Percentiles rank a stretch among this genome's conserved stretches.
Conservation (phyloP, 805 yeast genomes). For the Saccharomycopsis selenospora region DNA sequence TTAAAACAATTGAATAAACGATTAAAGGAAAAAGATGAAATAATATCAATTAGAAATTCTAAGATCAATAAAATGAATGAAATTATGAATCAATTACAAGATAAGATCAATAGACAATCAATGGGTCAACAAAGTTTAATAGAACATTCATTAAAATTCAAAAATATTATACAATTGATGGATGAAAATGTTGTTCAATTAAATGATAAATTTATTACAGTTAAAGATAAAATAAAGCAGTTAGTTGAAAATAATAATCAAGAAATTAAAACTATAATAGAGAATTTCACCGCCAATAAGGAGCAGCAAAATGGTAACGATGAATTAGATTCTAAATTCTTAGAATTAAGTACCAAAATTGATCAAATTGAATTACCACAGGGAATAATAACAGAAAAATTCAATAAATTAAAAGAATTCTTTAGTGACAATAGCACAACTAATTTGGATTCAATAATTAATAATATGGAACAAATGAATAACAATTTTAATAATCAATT, state of each 20-base stretch:
- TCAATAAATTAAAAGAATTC: neutral
- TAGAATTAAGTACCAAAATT: constrained; percentile 11
- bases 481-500: neutral
- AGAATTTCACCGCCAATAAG: constrained; percentile 1
- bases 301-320: neutral
- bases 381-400: too few relatives aligned
- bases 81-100: constrained; percentile 25
- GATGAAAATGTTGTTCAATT: constrained; percentile 26
- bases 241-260: constrained; percentile 18
- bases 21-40: constrained; percentile 23
- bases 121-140: constrained; percentile 29
- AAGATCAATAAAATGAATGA: constrained; percentile 24
- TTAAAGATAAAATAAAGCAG: constrained; percentile 20
- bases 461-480: constrained; percentile 6
- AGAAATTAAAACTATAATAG: constrained; percentile 9
- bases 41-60: constrained; percentile 20
- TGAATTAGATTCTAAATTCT: neutral
- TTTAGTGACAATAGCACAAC: neutral
- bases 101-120: constrained; percentile 28
- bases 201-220: constrained; percentile 23
- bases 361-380: neutral
- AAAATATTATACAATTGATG: constrained; percentile 27
- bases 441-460: neutral
- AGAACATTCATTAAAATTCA: constrained; percentile 30
- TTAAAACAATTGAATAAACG: constrained; percentile 25